These are phyloP conservation scores for Penicillium sp. DNA, from an alignment of 2,329 filamentous ascomycete species.

Conservation along the genomic window DNA sequence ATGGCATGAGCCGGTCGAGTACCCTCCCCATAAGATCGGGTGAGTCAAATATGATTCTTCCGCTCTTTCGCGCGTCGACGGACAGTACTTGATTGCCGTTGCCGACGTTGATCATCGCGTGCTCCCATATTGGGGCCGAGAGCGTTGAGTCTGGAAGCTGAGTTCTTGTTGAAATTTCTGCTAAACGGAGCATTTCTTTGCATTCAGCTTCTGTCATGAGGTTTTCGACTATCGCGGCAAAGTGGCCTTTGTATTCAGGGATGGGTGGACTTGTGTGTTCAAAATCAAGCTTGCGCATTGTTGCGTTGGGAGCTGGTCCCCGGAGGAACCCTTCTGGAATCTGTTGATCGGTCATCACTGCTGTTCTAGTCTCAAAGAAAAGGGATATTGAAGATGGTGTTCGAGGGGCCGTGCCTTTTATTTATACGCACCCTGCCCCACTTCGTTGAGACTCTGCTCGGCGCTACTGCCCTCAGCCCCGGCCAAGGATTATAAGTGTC, in stretches of 20 bases:
- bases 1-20: slow-evolving; percentile 56
- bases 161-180: slow-evolving; percentile 43
- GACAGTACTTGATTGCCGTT: slow-evolving; percentile 58
- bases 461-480: background rate
- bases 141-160: slow-evolving; percentile 12
- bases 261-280: slow-evolving; percentile 44
- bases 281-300: slow-evolving; percentile 56
- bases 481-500: background rate
- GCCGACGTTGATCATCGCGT: slow-evolving; percentile 68
- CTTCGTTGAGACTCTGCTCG: background rate
- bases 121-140: slow-evolving; percentile 55
- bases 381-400: background rate
- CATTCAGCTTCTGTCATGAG: slow-evolving; percentile 66
- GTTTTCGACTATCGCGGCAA: slow-evolving; percentile 64
- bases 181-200: slow-evolving; percentile 52
- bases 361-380: background rate
- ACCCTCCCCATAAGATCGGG: slow-evolving; percentile 61
- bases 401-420: background rate
- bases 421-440: background rate
- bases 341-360: background rate
- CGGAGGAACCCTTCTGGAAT: slow-evolving; percentile 32
- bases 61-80: slow-evolving; percentile 64
- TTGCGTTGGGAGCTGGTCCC: slow-evolving; percentile 44
- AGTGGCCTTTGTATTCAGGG: slow-evolving; percentile 53
- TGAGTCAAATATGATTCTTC: slow-evolving; percentile 74